These are phyloP conservation scores for Aspergillus tubingensis DNA, from an alignment of 2,329 filamentous ascomycete species.

Conservation along the genomic window DNA sequence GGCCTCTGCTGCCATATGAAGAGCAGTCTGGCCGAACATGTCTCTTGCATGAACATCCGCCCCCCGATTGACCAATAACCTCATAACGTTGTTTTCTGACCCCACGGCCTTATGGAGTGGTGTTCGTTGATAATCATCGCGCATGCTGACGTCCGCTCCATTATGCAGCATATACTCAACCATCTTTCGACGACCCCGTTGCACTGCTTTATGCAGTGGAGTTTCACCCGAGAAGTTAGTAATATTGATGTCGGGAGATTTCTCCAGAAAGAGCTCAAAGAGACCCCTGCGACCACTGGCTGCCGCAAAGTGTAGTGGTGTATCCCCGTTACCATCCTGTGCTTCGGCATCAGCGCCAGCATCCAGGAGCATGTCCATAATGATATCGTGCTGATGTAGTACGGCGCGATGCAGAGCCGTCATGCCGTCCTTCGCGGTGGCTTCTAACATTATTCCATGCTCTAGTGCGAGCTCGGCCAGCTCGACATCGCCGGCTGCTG, in stretches of 20 bases:
- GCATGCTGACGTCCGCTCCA: slow-evolving; percentile 27
- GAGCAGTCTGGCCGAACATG: slow-evolving; percentile 26
- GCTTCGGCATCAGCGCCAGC: slow-evolving; percentile 28
- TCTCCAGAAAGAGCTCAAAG: slow-evolving; percentile 26
- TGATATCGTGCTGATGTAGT: slow-evolving; percentile 22
- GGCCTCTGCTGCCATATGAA: slow-evolving; percentile 26
- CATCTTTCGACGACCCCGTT: slow-evolving; percentile 29
- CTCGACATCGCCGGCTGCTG: slow-evolving; percentile 20
- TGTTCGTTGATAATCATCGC: slow-evolving; percentile 26
- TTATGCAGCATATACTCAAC: slow-evolving; percentile 30
- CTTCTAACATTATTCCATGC: slow-evolving; percentile 18
- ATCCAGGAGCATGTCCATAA: slow-evolving; percentile 28
- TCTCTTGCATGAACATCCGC: slow-evolving; percentile 23
- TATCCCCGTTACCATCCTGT: slow-evolving; percentile 29
- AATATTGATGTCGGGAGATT: slow-evolving; percentile 27
- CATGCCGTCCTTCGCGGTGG: slow-evolving; percentile 18
- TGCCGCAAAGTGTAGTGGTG: slow-evolving; percentile 26
- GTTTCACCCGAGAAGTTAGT: slow-evolving; percentile 30
- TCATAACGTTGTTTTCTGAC: slow-evolving; percentile 23
- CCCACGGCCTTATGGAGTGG: slow-evolving; percentile 25
- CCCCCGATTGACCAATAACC: slow-evolving; percentile 22
- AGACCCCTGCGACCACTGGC: slow-evolving; percentile 18
- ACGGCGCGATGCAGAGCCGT: slow-evolving; percentile 28
- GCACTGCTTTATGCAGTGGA: slow-evolving; percentile 31
- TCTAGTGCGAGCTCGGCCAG: slow-evolving; percentile 20